Conservation (phyloP, 2,329 filamentous ascomycete genomes). For the Aspergillus novofumigatus region DNA sequence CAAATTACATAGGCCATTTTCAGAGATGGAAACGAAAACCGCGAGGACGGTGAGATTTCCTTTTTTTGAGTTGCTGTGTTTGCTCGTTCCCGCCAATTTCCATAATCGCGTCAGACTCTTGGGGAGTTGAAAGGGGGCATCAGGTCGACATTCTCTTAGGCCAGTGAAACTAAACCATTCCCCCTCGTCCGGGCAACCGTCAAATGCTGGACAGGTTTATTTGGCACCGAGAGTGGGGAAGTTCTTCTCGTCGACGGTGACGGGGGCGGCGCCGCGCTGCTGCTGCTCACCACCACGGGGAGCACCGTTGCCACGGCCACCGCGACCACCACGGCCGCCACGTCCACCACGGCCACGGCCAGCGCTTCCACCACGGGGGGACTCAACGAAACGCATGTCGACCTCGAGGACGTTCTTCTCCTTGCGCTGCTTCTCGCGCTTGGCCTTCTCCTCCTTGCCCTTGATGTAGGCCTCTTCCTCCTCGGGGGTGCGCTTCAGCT, state of each 20-base stretch:
- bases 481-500: constrained; percentile 46
- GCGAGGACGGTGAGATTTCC: not conserved
- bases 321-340: constrained; percentile 42
- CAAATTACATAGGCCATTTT: constrained; percentile 27
- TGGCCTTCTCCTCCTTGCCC: constrained; percentile 68
- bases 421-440: constrained; percentile 83
- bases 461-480: constrained; percentile 72
- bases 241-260: constrained; percentile 44
- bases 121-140: too few species aligned
- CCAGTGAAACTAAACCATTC: too few species aligned
- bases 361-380: constrained; percentile 42
- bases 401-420: constrained; percentile 86
- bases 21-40: not conserved
- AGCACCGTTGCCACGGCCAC: constrained; percentile 14
- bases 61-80: constrained; percentile 1
- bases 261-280: constrained; percentile 25
- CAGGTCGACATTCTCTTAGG: too few species aligned
- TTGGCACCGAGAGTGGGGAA: constrained; percentile 43
- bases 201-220: constrained; percentile 17
- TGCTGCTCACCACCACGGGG: constrained; percentile 16
- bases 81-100: not conserved
- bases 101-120: not conserved
- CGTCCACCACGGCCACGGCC: constrained; percentile 26
- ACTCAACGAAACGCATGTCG: constrained; percentile 76
- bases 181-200: not conserved